Percentiles rank a stretch among this genome's conserved stretches.
These are phyloP conservation scores for Moesziomyces antarcticus DNA, from an alignment of 1,284 basidiomycete genomes.

Conservation along the genomic window DNA sequence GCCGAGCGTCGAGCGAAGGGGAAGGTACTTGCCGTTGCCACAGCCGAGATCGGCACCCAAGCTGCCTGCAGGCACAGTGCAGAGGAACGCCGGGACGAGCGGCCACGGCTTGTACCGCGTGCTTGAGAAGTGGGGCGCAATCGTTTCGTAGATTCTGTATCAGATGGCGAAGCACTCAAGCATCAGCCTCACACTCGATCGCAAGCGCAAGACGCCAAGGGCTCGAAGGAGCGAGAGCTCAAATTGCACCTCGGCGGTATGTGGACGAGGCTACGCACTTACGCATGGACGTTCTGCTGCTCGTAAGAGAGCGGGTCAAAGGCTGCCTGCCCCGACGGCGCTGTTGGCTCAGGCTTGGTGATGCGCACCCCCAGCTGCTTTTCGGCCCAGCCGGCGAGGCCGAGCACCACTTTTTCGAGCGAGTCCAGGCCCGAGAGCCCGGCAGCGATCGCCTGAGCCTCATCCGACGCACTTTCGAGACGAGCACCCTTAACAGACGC, in stretches of 20 bases:
- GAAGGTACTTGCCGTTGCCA: constrained; percentile 96
- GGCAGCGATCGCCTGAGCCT: constrained; percentile 18
- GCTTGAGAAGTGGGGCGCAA: constrained; percentile 89
- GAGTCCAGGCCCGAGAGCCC: constrained; percentile 22
- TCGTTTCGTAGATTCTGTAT: constrained; percentile 81
- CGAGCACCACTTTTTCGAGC: constrained; percentile 33
- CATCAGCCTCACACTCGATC: constrained; percentile 5
- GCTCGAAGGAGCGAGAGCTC: neutral
- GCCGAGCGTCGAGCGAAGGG: constrained; percentile 54
- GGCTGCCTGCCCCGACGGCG: neutral
- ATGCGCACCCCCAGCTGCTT: constrained; percentile 16
- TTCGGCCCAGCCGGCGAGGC: constrained; percentile 30
- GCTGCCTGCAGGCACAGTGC: constrained; percentile 78
- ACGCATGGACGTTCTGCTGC: constrained; percentile 65
- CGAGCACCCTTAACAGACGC: constrained; percentile 5
- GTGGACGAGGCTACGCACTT: constrained; percentile 34
- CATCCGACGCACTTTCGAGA: constrained; percentile 20
- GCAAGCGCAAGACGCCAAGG: neutral
- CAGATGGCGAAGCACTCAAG: neutral
- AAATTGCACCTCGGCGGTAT: neutral
- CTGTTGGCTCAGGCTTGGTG: constrained; percentile 16
- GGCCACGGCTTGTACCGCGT: constrained; percentile 99
- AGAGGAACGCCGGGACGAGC: constrained; percentile 83
- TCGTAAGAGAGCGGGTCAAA: constrained; percentile 59
- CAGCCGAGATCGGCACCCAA: constrained; percentile 94